Evolutionary conservation across 805 yeast genomes (phyloP).

Genomic region (Candida taoyuanica): DNA sequence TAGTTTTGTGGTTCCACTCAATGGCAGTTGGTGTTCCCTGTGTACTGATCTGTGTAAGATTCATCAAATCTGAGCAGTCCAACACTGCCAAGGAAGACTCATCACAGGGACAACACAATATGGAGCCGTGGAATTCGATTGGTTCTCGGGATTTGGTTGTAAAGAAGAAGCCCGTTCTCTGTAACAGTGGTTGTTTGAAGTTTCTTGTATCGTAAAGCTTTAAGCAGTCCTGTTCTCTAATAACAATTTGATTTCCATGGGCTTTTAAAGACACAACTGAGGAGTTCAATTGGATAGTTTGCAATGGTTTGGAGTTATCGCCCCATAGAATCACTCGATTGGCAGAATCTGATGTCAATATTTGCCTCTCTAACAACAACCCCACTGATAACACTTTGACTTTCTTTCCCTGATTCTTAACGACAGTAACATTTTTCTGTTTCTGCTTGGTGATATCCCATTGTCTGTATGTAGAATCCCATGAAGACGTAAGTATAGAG

Average conservation of each 20-base stretch:
- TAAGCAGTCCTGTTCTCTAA: slow-evolving; percentile 3
- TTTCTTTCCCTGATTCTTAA: slow-evolving; percentile 17
- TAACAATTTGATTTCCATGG: background rate
- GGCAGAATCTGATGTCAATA: slow-evolving; percentile 11
- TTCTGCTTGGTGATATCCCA: slow-evolving; percentile 21
- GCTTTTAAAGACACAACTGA: background rate
- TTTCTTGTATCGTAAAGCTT: slow-evolving; percentile 23
- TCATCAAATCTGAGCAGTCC: slow-evolving; percentile 21
- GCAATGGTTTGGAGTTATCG: slow-evolving; percentile 8
- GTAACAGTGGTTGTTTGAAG: slow-evolving; percentile 15
- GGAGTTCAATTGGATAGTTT: background rate
- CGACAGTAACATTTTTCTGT: slow-evolving; percentile 16
- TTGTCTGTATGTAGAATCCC: slow-evolving; percentile 27
- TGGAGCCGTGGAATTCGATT: slow-evolving; percentile 1
- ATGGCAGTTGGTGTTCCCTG: slow-evolving; percentile 12
- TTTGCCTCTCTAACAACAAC: background rate
- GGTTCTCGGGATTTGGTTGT: slow-evolving; percentile 3
- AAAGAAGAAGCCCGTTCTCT: slow-evolving; percentile 11
- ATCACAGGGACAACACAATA: background rate
- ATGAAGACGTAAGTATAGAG: slow-evolving; percentile 19
- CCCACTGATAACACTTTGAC: slow-evolving; percentile 11
- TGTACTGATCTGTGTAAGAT: slow-evolving; percentile 7
- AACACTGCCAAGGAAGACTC: slow-evolving; percentile 11
- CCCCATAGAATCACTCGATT: slow-evolving; percentile 20
- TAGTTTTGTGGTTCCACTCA: slow-evolving; percentile 20